These are phyloP conservation scores for Allium cepa DNA, from an alignment of 106 monocot species.

Conservation along the genomic window DNA sequence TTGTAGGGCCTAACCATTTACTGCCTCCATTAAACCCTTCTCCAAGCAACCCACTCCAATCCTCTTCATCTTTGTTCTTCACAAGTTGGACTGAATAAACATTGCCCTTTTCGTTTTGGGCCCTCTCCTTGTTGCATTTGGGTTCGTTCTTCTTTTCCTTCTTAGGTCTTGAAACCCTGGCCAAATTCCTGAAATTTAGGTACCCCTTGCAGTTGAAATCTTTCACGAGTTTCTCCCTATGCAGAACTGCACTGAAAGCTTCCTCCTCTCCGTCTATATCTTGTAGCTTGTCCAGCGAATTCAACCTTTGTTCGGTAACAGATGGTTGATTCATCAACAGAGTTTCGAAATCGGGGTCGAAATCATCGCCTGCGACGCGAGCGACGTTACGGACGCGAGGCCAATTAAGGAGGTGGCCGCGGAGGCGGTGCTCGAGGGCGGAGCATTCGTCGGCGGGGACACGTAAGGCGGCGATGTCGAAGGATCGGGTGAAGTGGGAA, in stretches of 20 bases:
- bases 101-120: slow-evolving; percentile 20
- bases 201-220: slow-evolving; percentile 85
- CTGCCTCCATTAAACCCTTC: slow-evolving; percentile 27
- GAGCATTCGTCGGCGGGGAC: slow-evolving; percentile 65
- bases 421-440: slow-evolving; percentile 72
- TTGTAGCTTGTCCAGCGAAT: slow-evolving; percentile 9
- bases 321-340: slow-evolving; percentile 8
- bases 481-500: slow-evolving; percentile 39
- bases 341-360: slow-evolving; percentile 29
- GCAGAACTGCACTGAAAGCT: slow-evolving; percentile 48
- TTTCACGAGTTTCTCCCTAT: slow-evolving; percentile 77
- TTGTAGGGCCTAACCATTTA: slow-evolving; percentile 74
- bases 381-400: slow-evolving; percentile 83
- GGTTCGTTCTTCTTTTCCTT: slow-evolving; percentile 22
- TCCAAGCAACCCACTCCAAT: slow-evolving; percentile 56
- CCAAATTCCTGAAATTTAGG: slow-evolving; percentile 72
- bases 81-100: slow-evolving; percentile 36
- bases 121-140: slow-evolving; percentile 5
- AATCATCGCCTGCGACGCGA: slow-evolving; percentile 67
- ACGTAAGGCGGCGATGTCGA: slow-evolving; percentile 66
- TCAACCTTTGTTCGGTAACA: slow-evolving; percentile 21
- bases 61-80: slow-evolving; percentile 28
- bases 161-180: slow-evolving; percentile 78
- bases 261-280: not conserved
- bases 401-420: slow-evolving; percentile 99